Percentiles rank a stretch among this genome's conserved stretches.
Evolutionary conservation across 2,329 filamentous ascomycete genomes (phyloP).

Genomic region (Colletotrichum paranaense): DNA sequence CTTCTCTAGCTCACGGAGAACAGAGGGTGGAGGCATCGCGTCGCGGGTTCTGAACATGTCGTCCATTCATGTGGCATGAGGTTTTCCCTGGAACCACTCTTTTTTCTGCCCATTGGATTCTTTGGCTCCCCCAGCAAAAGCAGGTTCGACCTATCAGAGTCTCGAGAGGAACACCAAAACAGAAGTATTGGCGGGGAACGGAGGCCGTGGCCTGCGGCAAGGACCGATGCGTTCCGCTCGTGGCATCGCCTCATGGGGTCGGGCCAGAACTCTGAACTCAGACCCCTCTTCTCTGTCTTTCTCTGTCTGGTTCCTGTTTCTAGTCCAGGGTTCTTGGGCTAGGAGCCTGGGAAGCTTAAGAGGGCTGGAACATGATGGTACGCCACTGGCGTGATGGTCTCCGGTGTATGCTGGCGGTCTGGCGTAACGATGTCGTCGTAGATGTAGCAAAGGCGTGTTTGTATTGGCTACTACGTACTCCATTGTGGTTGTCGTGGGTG

Average conservation of each 20-base stretch:
- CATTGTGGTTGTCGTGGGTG: not conserved
- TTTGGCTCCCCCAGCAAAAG: not conserved
- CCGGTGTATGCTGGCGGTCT: not conserved
- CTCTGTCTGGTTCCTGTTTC: not conserved
- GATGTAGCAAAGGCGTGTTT: not conserved
- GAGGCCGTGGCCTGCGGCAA: slow-evolving; percentile 28
- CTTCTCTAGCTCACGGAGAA: not conserved
- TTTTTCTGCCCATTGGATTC: not conserved
- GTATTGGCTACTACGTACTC: not conserved
- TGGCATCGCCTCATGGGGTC: not conserved
- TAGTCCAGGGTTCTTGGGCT: not conserved
- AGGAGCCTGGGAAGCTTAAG: too few relatives aligned
- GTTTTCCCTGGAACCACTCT: slow-evolving; percentile 2
- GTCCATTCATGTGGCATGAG: slow-evolving; percentile 21
- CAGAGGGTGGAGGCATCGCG: not conserved
- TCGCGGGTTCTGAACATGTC: not conserved
- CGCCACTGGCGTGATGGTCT: not conserved
- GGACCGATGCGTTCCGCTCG: slow-evolving; percentile 25
- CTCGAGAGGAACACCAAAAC: not conserved
- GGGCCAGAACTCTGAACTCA: not conserved
- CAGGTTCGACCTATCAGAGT: slow-evolving; percentile 1
- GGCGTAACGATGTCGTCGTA: not conserved
- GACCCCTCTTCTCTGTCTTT: not conserved
- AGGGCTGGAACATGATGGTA: too few relatives aligned
- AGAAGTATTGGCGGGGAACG: not conserved